Percentiles rank a stretch among this genome's conserved stretches.
Conservation (phyloP, 768 basidiomycete genomes). For the Tulasnella sp. region DNA sequence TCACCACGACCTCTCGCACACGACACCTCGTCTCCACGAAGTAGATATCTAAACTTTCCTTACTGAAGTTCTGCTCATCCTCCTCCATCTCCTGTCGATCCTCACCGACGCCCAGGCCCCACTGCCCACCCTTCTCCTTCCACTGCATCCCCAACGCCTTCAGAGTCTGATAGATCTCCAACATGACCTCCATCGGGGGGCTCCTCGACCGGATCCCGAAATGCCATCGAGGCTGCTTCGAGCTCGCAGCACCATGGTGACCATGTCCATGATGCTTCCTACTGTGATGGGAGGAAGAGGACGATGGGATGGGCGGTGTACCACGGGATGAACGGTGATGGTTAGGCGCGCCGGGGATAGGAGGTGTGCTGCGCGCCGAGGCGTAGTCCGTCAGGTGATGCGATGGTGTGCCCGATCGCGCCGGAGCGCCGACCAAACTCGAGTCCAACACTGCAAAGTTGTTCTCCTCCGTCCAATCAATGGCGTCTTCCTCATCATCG, state of each 20-base stretch:
- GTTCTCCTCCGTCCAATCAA: conserved; percentile 27
- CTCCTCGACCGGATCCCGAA: conserved; percentile 92
- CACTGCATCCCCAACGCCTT: conserved; percentile 92
- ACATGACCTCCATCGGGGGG: conserved; percentile 98
- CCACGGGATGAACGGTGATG: conserved; percentile 4
- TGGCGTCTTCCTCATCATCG: conserved; percentile 8
- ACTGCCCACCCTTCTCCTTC: conserved; percentile 68
- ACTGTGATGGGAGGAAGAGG: neutral
- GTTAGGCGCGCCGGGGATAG: conserved; percentile 86
- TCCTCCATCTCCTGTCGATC: conserved; percentile 27
- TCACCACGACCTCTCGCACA: conserved; percentile 83
- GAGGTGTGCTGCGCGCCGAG: conserved; percentile 78
- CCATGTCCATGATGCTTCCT: neutral
- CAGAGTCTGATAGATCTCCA: conserved; percentile 92
- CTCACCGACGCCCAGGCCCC: conserved; percentile 23
- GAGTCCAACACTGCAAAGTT: conserved; percentile 27
- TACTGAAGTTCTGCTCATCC: conserved; percentile 29
- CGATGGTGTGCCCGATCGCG: neutral
- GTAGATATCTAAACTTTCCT: conserved; percentile 48
- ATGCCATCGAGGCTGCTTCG: conserved; percentile 69
- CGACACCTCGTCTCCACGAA: conserved; percentile 89
- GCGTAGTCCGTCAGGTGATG: conserved; percentile 44
- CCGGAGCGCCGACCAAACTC: conserved; percentile 15
- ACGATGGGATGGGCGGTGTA: neutral
- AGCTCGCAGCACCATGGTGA: neutral